Conservation (phyloP, 352 stramenopile species). For the Globisporangium recalcitrans region DNA sequence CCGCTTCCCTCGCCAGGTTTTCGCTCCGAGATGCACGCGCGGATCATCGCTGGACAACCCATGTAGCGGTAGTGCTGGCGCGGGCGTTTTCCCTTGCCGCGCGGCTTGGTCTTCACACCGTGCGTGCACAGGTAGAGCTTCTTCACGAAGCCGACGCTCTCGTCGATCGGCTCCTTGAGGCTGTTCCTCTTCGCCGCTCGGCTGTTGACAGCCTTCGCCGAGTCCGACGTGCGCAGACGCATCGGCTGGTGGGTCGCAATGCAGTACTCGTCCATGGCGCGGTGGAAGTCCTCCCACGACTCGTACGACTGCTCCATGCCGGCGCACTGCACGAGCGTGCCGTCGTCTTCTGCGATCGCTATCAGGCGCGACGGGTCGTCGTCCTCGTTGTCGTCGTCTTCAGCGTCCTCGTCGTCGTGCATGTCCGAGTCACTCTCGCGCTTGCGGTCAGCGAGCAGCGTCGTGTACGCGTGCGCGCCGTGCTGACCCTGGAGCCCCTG, state of each 20-base stretch:
- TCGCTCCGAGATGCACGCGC: constrained; percentile 73
- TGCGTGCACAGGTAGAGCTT: constrained; percentile 84
- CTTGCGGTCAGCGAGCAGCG: constrained; percentile 57
- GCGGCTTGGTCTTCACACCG: constrained; percentile 78
- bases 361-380: constrained; percentile 34
- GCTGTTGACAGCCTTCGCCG: constrained; percentile 71
- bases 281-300: constrained; percentile 81
- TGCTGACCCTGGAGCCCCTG: constrained; percentile 21
- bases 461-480: constrained; percentile 37
- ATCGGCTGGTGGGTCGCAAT: constrained; percentile 72
- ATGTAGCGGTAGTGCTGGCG: constrained; percentile 83
- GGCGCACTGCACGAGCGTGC: constrained; percentile 60
- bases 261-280: constrained; percentile 76
- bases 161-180: constrained; percentile 80
- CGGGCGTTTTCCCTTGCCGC: constrained; percentile 73
- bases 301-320: constrained; percentile 74
- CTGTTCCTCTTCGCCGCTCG: constrained; percentile 80
- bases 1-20: constrained; percentile 48
- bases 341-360: constrained; percentile 49
- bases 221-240: constrained; percentile 75
- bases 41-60: constrained; percentile 80
- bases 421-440: constrained; percentile 49
- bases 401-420: constrained; percentile 45
- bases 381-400: constrained; percentile 41
- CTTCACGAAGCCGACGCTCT: constrained; percentile 81